Base-by-base conservation (phyloP, 2,329 filamentous ascomycete species). In the Fulvia fulva region DNA sequence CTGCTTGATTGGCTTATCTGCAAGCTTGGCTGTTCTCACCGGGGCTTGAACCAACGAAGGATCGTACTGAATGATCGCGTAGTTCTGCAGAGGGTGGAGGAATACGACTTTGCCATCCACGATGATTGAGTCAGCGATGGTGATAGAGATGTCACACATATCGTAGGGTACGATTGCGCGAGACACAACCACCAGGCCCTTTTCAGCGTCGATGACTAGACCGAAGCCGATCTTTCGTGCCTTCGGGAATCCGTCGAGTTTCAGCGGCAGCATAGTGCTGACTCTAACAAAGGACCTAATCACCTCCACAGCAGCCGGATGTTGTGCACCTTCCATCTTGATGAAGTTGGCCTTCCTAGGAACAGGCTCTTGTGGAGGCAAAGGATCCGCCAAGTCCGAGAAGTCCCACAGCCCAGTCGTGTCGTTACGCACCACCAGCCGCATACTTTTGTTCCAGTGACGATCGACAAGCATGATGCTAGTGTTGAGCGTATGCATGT, bases 181-280 rank as follows among this genome's bases (percentile, higher is more conserved):
- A 1, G 94, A 97, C 55, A 97, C 93, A 59, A 97, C 84, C 6
- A 99, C 94, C 19, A 99, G 81, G 19, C 94, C 94, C 77, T 97
- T 93, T 60, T 95, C 91, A 0, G 95, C 94, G 75, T 99, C 94
- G 62, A 99, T 90, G n/a, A 99, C 93, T 37, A 99, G 79, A 41
- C 94, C 94, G 81, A 96, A 97, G 0, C 94, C 94, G 77, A 91
- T 94, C 76, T 96, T 94, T 51, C 91, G 84, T 65, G 94, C 91
- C 73, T 94, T 90, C 5, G 94, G 95, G 73, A 96, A 99, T n/a
- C 94, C 94, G 72, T 99, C 94, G 9, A 99, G 83, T 79, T 97
- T 97, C 62, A 99, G 79, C 0, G 94, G 94, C 87, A 99, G 93
- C 23, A 87, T 89, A 68, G 92, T 96, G 63, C 90, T 88, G 56